Evolutionary conservation across 768 basidiomycete species (phyloP).

Genomic region (Tremella mesenterica): DNA sequence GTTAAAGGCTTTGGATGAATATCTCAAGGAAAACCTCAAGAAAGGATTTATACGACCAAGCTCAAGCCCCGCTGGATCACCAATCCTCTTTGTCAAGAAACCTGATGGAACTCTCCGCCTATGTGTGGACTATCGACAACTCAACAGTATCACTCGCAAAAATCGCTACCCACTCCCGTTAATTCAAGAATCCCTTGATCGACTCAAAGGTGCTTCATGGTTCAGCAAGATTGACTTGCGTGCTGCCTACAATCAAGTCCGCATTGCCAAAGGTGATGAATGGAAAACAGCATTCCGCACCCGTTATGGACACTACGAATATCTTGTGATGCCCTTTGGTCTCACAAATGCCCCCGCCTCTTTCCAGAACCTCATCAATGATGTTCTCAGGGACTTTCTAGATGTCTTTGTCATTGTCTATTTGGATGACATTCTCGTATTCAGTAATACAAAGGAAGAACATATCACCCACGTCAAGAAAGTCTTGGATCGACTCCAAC

Average conservation of each 20-base stretch:
- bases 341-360: slow-evolving; percentile 23
- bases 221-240: slow-evolving; percentile 23
- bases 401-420: slow-evolving; percentile 14
- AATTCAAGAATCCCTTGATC: slow-evolving; percentile 14
- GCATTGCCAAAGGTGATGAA: slow-evolving; percentile 29
- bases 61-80: too few species aligned
- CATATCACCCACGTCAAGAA: too few species aligned
- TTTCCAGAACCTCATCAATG: slow-evolving; percentile 26
- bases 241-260: slow-evolving; percentile 24
- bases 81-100: too few species aligned
- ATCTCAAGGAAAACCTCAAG: too few species aligned
- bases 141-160: slow-evolving; percentile 4
- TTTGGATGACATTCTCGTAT: slow-evolving; percentile 22
- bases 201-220: slow-evolving; percentile 15
- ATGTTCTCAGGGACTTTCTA: slow-evolving; percentile 17
- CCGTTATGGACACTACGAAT: slow-evolving; percentile 20
- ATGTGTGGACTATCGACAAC: slow-evolving; percentile 7
- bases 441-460: slow-evolving; percentile 1
- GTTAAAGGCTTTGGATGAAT: too few species aligned
- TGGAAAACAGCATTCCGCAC: slow-evolving; percentile 45
- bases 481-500: slow-evolving; percentile 5
- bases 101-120: too few species aligned
- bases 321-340: slow-evolving; percentile 23
- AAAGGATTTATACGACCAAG: too few species aligned
- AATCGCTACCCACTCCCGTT: slow-evolving; percentile 23